Evolutionary conservation across 108 stramenopile genomes (phyloP).

Genomic region (Cyclotella baltica): DNA sequence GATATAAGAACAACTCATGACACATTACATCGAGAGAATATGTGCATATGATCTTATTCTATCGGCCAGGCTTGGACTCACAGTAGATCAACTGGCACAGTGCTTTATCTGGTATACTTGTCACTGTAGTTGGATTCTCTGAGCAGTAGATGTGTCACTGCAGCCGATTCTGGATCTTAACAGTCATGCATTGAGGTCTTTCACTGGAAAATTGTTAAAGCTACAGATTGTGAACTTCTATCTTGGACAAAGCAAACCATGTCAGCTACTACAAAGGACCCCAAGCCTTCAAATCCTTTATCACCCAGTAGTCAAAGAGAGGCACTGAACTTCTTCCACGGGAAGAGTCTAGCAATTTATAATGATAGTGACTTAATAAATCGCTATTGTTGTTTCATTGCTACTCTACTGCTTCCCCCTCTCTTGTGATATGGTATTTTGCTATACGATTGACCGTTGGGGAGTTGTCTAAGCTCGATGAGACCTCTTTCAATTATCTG

Average conservation of each 20-base stretch:
- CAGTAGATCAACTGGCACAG: no score
- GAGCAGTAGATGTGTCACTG: no score
- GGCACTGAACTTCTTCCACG: not conserved
- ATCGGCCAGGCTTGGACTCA: no score
- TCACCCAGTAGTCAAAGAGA: not conserved
- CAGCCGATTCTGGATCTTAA: no score
- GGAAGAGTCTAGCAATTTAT: slow-evolving; percentile 20
- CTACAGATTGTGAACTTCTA: no score
- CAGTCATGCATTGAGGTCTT: no score
- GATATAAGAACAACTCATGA: no score
- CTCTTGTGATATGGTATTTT: not conserved
- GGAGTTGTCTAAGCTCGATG: slow-evolving; percentile 10
- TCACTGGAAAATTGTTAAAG: no score
- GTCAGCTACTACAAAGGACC: not conserved
- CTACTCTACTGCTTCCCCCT: slow-evolving; percentile 2
- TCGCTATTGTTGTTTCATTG: slow-evolving; percentile 26
- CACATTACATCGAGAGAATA: no score
- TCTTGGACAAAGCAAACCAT: not conserved
- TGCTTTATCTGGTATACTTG: no score
- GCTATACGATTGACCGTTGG: slow-evolving; percentile 1
- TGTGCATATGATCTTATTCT: no score
- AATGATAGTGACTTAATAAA: slow-evolving; percentile 30
- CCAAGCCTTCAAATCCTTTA: not conserved
- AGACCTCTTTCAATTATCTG: not conserved
- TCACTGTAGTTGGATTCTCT: no score